Evolutionary conservation across 2,329 filamentous ascomycete genomes (phyloP), one percentile per base, ranked within the genome.

Genomic region (Pestalotiopsis sp.): DNA sequence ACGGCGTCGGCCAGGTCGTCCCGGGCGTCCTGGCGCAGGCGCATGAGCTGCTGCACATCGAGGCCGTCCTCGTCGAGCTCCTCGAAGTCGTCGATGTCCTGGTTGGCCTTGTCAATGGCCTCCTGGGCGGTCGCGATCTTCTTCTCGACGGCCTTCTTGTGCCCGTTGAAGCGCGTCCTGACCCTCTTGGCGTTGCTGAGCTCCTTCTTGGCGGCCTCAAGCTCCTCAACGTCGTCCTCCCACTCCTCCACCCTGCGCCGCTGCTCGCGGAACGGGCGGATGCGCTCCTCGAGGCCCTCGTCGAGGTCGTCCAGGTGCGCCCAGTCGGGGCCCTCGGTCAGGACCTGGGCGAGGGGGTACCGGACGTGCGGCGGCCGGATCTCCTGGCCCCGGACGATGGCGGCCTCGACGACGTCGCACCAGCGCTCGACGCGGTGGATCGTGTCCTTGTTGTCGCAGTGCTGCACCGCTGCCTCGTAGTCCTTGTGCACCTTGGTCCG

Each of bases 391-490:
- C 65, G 36, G 61, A 73, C 72, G 14, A 74, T 59, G 12, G 65
- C 59, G 6, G 5, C 25, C 64, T 76, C 73, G 13, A 73, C 60
- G 25, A 55, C 69, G 20, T 68, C 64, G n/a, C 75, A 68, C 76
- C 76, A 78, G 14, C 31, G 61, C 69, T 74, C 72, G 0, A 78
- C 71, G 17, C 55, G 7, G 61, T 64, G 57, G 27, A 74, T 69
- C 7, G 69, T 52, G 25, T 71, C 69, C 38, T 75, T 72, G 49
- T 76, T 74, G 59, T 76, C 74, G 45, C 76, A 77, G 58, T 78
- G 72, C 67, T 76, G 73, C 2, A 80, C 70, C 0, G 77, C 78
- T 9, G 71, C 71, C 57, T 80, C 76, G 67, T 74, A 78, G 45
- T 79, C 77, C 39, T 74, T 73, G 36, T 71, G 66, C 11, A 69